Evolutionary conservation across 202 grass and related monocot genomes (phyloP).

Genomic region (Panicum hallii): DNA sequence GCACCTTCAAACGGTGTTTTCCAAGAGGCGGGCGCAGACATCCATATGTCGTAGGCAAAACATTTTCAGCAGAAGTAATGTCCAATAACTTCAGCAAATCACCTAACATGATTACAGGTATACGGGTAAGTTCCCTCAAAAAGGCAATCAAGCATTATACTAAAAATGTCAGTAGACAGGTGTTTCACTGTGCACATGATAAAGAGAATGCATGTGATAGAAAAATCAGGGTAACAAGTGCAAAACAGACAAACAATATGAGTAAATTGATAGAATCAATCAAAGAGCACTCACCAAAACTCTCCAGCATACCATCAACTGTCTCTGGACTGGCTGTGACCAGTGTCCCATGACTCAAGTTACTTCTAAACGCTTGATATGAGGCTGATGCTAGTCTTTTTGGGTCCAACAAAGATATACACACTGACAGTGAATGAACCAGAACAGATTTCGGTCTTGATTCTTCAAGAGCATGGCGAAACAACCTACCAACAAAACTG

Average conservation of each 20-base stretch:
- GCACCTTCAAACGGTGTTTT: slow-evolving; percentile 85
- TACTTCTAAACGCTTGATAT: slow-evolving; percentile 85
- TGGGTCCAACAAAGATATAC: slow-evolving; percentile 86
- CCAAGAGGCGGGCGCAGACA: slow-evolving; percentile 73
- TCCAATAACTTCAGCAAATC: slow-evolving; percentile 77
- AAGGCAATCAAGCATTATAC: not conserved
- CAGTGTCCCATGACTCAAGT: slow-evolving; percentile 75
- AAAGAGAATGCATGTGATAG: not conserved
- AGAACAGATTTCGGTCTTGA: slow-evolving; percentile 82
- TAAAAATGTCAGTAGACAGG: not conserved
- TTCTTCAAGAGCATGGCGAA: slow-evolving; percentile 76
- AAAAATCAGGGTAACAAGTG: slow-evolving; percentile 2
- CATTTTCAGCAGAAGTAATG: slow-evolving; percentile 57
- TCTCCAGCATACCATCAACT: slow-evolving; percentile 80
- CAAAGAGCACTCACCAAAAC: slow-evolving; percentile 60
- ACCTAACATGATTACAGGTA: slow-evolving; percentile 51
- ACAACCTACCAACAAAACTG: slow-evolving; percentile 93
- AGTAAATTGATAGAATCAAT: not conserved
- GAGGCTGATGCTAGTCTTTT: slow-evolving; percentile 82
- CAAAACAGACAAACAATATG: not conserved
- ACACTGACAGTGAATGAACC: slow-evolving; percentile 82
- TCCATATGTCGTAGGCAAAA: slow-evolving; percentile 81
- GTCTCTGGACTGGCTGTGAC: slow-evolving; percentile 81
- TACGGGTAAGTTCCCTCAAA: not conserved
- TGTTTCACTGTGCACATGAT: not conserved